Evolutionary conservation across 2,329 filamentous ascomycete genomes (phyloP), one percentile per base, ranked within the genome.

Genomic region (Aspergillus sp.): DNA sequence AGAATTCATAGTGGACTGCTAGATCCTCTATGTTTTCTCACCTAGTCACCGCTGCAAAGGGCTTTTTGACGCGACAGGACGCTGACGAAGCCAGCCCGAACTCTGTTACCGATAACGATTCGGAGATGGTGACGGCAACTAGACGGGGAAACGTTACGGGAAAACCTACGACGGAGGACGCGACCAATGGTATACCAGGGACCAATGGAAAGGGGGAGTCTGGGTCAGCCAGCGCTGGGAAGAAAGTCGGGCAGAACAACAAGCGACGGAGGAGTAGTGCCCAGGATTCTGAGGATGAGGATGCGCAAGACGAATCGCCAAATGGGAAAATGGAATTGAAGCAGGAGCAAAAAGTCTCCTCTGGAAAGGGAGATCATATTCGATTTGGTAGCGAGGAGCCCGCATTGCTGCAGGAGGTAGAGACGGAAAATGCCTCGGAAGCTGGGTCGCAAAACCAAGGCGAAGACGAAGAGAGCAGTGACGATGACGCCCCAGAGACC

Each of bases 371-470:
- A 41, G 61, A 54, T 30, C 67, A 70, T 45, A 57, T 70, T 35
- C 62, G 68, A 43, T 72, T 72, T 45, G 68, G 56, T 32, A 71
- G 66, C 48, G 68, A 71, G 50, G 69, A 72, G 26, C 66, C 66
- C 28, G 56, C 46, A 27, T 5, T 57, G 27, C 59, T 56, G 1
- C 48, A 56, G 26, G 48, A 55, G 36, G 48, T 48, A 40, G 48
- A 50, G 36, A 44, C 42, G 2, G 57, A 63, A 41, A 50, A 57
- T 34, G 48, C 50, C 3, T 46, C 51, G 26, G 49, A 61, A 42
- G 49, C 50, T 29, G 47, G 55, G 36, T 45, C 52, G 39, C 42
- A 50, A 28, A 48, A 50, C 4, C 41, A 55, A 30, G 52, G 54
- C 12, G 53, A 58, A 3, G 60, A 61, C 4, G 57, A 63, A 2